Evolutionary conservation across 768 basidiomycete genomes (phyloP), one percentile per base, ranked within the genome.

Genomic region (Mycena alexandri): DNA sequence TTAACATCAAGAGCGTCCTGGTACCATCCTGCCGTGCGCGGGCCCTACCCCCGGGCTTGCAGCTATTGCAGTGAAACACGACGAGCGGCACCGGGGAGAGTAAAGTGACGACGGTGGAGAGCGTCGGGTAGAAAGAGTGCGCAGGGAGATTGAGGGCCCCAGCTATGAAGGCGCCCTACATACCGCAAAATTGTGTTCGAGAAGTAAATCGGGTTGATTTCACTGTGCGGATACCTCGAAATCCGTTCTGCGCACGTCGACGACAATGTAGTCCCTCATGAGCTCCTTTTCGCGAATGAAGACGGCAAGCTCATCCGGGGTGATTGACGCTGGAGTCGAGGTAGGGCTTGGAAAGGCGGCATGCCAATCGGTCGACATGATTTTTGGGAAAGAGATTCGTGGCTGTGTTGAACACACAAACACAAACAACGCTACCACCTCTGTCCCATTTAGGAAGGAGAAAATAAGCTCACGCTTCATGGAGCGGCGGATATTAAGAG

Each of bases 61-160:
- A 65, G 59, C 63, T 65, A 24, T 65, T 65, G 63, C 68, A 69
- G 46, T 69, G 63, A 33, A 69, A 69, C 5, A 69, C 22, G 25
- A 69, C 68, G 10, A 65, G 33, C 25, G 68, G 68, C 17, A 69
- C 63, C 0, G 36, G 7, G 0, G 43, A 34, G 36, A 69, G 42
- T 3, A 69, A 22, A 19, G 53, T 50, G 29, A 65, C 36, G n/a
- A 69, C 56, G 21, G 68, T 65, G 38, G 63, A 44, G 7, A 61
- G 58, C 41, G 63, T 69, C 29, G 46, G 68, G 46, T 65, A 69
- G 59, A 69, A 69, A 5, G 68, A 69, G 36, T 69, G 68, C 2
- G 68, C 68, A 3, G 68, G 68, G 10, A 69, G 63, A 52, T 69
- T 69, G 44, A 69, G 46, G 38, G 53, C 55, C 25, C 68, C 68